Conservation (phyloP, 345 rosid species). For the Punica granatum region DNA sequence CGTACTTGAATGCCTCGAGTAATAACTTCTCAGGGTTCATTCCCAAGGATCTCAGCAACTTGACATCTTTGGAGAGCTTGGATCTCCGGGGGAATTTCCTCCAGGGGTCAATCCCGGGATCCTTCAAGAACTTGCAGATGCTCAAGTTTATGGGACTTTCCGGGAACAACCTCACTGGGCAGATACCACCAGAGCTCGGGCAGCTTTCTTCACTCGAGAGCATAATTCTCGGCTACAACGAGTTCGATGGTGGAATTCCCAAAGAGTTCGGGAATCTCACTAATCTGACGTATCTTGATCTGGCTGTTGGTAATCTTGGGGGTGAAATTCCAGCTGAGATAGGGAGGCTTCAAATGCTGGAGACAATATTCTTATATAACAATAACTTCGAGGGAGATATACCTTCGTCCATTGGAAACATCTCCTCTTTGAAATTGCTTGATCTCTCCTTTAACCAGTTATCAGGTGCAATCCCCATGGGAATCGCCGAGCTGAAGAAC, state of each 20-base stretch:
- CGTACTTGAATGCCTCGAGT: conserved; percentile 72
- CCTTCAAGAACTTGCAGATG: conserved; percentile 59
- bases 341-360: conserved; percentile 53
- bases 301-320: conserved; percentile 61
- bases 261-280: conserved; percentile 61
- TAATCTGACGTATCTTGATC: conserved; percentile 67
- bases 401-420: conserved; percentile 57
- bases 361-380: conserved; percentile 56
- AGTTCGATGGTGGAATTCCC: conserved; percentile 70
- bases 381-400: conserved; percentile 63
- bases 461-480: conserved; percentile 54
- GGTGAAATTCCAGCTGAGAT: conserved; percentile 69
- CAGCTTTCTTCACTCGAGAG: conserved; percentile 67
- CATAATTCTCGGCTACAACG: conserved; percentile 83
- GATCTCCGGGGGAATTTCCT: conserved; percentile 89
- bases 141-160: conserved; percentile 80
- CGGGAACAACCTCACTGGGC: conserved; percentile 82
- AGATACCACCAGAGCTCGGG: conserved; percentile 62
- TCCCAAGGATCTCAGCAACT: conserved; percentile 69
- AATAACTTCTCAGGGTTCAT: conserved; percentile 66
- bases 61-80: conserved; percentile 49
- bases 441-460: conserved; percentile 76
- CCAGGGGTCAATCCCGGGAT: conserved; percentile 61
- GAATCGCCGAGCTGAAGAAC: conserved; percentile 51
- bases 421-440: conserved; percentile 49